A percentile compares a stretch with the other conserved stretches of the same genome.
Evolutionary conservation across 306 rosid species (phyloP).

Genomic region (Mimosa bimucronata): DNA sequence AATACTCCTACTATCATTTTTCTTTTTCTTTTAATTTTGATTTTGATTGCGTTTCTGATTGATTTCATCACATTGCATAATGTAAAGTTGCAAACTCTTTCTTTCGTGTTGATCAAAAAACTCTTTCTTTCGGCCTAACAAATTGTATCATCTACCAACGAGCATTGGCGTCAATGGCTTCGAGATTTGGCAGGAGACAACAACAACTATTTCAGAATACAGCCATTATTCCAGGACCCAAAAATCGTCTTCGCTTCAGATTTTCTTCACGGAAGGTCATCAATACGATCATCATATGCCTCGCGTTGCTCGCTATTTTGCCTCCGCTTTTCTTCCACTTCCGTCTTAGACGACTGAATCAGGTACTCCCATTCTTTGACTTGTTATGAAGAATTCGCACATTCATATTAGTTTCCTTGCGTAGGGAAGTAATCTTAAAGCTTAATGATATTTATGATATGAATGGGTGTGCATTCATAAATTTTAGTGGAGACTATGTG

Average conservation of each 20-base stretch:
- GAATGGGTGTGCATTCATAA: too few species aligned
- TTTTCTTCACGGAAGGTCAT: constrained; percentile 48
- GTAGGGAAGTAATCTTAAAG: background rate
- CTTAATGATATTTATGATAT: too few species aligned
- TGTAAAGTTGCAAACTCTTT: too few species aligned
- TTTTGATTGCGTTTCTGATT: too few species aligned
- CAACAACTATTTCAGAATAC: constrained; percentile 12
- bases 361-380: constrained; percentile 36
- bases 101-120: too few species aligned
- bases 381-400: background rate
- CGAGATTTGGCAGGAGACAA: constrained; percentile 43
- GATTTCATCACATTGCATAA: too few species aligned
- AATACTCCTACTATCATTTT: too few species aligned
- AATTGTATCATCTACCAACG: too few species aligned
- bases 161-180: background rate
- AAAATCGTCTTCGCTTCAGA: constrained; percentile 29
- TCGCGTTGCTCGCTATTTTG: constrained; percentile 54
- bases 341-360: constrained; percentile 60
- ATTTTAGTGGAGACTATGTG: background rate
- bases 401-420: background rate
- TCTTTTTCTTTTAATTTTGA: too few species aligned
- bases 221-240: constrained; percentile 16
- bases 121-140: too few species aligned
- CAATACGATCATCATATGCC: constrained; percentile 48
- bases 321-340: constrained; percentile 81